Base-by-base conservation (phyloP, 179 eudicot genomes). In the Vitellaria paradoxa region DNA sequence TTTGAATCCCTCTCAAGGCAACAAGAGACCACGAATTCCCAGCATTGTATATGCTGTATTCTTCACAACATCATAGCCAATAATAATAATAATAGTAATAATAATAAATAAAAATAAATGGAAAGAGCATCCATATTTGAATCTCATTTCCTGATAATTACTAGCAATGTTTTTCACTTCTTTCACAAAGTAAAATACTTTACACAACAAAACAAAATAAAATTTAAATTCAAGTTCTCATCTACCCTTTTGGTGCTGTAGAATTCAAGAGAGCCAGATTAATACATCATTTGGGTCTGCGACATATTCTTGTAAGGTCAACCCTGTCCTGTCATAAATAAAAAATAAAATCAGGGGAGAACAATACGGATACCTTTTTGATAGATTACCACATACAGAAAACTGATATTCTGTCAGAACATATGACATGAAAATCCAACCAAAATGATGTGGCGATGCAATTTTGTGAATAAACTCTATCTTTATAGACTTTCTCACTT, bases 221-320 rank as follows among this genome's bases (percentile, higher is more conserved):
- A 45, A 68, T 3, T 68, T 18, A 1, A 45, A 40, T n/a, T 45
- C 21, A 9, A 50, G 24, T n/a, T 68, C 71, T 68, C 71, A n/a
- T 17, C 53, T 9, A 65, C 5, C 37, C 37, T 30, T 30, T 30
- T 9, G 8, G 26, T 20, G 8, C 55, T 42, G 8, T n/a, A 9
- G 9, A 15, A 73, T 30, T 46, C 24, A 23, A 59, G 47, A 57
- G 47, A 30, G 20, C 15, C 5, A 2, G 47, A 42, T 9, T 24
- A 67, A 30, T 49, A 24, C 73, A 45, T 73, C 56, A 80, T 30
- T 74, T 45, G 57, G 98, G 97, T 76, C 98, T 84, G 78, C 91
- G 84, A 80, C 97, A 94, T 62, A 94, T 57, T 83, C 88, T 89
- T 76, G 74, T 70, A 79, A 89, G 82, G 61, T 70, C 78, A 60